phyloP scores from a whole-genome alignment of 768 basidiomycete genomes.

The Tricholoma flavovirens region DNA sequence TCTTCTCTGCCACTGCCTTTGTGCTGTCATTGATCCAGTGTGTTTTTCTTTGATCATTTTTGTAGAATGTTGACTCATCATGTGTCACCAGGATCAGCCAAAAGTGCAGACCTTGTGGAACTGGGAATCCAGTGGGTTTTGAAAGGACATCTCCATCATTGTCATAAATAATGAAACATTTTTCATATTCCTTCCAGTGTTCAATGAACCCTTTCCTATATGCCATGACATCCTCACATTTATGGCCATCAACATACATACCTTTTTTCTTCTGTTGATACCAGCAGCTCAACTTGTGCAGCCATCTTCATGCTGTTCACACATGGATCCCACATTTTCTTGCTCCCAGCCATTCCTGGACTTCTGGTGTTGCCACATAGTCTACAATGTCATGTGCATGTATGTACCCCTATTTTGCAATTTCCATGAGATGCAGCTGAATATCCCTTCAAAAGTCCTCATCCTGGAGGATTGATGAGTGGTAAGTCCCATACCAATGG shows the following conservation, averaged over 20 bases:
- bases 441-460: conserved; percentile 24
- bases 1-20: conserved; percentile 2
- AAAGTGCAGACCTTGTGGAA: neutral
- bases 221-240: neutral
- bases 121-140: neutral
- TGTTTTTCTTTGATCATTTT: neutral
- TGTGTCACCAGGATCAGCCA: neutral
- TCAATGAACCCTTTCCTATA: neutral
- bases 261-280: conserved; percentile 14
- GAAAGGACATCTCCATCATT: neutral
- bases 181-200: neutral
- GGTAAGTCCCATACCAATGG: conserved; percentile 16
- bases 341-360: conserved; percentile 14
- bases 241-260: neutral
- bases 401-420: conserved; percentile 22
- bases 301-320: conserved; percentile 18
- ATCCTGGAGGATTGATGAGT: conserved; percentile 23
- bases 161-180: neutral
- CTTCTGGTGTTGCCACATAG: conserved; percentile 18
- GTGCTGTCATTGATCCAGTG: neutral
- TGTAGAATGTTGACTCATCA: conserved; percentile 1
- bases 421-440: conserved; percentile 23
- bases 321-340: conserved; percentile 12
- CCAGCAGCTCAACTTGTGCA: conserved; percentile 25
- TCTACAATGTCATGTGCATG: conserved; percentile 25